A percentile compares a stretch with the other conserved stretches of the same genome.
These are phyloP conservation scores for Xylaria sp. DNA, from an alignment of 2,329 filamentous ascomycete species.

Conservation along the genomic window DNA sequence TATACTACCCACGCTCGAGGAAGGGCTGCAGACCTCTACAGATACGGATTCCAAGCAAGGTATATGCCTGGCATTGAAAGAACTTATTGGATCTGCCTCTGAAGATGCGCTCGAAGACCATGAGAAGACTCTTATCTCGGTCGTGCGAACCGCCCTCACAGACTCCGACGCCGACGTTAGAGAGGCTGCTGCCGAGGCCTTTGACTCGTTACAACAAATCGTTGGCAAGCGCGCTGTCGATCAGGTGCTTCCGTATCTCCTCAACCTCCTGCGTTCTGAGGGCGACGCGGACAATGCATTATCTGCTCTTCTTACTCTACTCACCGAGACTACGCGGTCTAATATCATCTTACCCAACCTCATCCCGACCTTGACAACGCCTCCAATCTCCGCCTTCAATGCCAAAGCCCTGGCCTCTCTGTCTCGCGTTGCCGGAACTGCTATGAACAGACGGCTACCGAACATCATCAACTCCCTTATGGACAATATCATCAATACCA, in stretches of 20 bases:
- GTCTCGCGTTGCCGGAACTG: constrained; percentile 84
- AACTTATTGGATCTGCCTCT: constrained; percentile 87
- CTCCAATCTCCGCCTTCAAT: constrained; percentile 93
- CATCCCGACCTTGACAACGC: constrained; percentile 86
- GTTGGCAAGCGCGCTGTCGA: constrained; percentile 94
- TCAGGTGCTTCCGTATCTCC: constrained; percentile 88
- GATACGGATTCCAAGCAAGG: constrained; percentile 94
- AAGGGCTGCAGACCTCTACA: constrained; percentile 83
- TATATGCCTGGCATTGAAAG: constrained; percentile 93
- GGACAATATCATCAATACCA: constrained; percentile 82
- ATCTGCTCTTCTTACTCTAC: constrained; percentile 86
- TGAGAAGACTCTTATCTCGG: constrained; percentile 91
- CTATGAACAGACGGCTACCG: constrained; percentile 88
- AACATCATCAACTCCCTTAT: constrained; percentile 91
- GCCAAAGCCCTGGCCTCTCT: constrained; percentile 91
- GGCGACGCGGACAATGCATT: constrained; percentile 89
- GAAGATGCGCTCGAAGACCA: constrained; percentile 90
- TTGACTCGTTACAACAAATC: constrained; percentile 91
- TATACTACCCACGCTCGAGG: constrained; percentile 87
- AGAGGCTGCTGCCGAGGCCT: constrained; percentile 95
- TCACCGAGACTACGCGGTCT: constrained; percentile 90
- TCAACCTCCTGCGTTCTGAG: constrained; percentile 85
- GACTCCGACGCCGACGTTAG: constrained; percentile 88
- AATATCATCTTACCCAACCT: constrained; percentile 97
- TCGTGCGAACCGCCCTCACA: constrained; percentile 88